These are phyloP conservation scores for Cladosporium phlei DNA, from an alignment of 2,329 filamentous ascomycete species.

Conservation along the genomic window DNA sequence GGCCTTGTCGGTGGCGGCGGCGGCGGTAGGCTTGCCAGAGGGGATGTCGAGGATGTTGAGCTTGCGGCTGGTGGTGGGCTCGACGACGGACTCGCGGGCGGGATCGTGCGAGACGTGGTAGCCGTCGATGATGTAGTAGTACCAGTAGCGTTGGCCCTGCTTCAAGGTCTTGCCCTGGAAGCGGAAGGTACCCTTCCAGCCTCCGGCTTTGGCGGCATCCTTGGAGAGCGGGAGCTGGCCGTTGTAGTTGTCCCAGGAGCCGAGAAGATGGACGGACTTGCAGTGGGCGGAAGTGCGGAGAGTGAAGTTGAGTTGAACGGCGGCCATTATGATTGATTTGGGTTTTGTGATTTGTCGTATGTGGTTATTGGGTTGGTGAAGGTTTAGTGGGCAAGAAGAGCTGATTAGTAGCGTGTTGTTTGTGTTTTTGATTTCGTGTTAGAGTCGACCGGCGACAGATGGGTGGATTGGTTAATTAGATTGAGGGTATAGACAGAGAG, in stretches of 20 bases:
- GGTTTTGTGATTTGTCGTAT: constrained; percentile 18
- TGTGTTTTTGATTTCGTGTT: constrained; percentile 14
- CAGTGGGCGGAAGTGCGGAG: constrained; percentile 93
- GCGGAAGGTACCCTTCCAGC: constrained; percentile 94
- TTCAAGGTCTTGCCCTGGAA: constrained; percentile 84
- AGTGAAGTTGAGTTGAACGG: constrained; percentile 90
- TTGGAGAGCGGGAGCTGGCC: constrained; percentile 92
- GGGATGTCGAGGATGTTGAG: constrained; percentile 96
- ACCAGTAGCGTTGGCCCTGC: constrained; percentile 94
- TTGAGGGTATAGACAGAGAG: constrained; percentile 25
- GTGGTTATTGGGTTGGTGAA: constrained; percentile 21
- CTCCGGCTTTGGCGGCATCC: constrained; percentile 75
- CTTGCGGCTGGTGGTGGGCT: constrained; percentile 94
- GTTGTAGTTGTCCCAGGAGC: constrained; percentile 96
- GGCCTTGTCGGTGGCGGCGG: constrained; percentile 35
- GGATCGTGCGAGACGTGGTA: constrained; percentile 98
- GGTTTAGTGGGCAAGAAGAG: constrained; percentile 46
- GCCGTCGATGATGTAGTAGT: constrained; percentile 99
- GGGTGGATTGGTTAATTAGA: constrained; percentile 21
- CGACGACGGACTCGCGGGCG: constrained; percentile 78
- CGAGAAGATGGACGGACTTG: constrained; percentile 95
- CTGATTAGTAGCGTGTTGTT: constrained; percentile 41
- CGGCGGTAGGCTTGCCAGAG: constrained; percentile 41
- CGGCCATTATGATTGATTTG: constrained; percentile 58
- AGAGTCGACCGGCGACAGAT: constrained; percentile 35